Evolutionary conservation across 2,329 filamentous ascomycete genomes (phyloP), one percentile per base, ranked within the genome.

Genomic region (Diaporthe aspalathi): DNA sequence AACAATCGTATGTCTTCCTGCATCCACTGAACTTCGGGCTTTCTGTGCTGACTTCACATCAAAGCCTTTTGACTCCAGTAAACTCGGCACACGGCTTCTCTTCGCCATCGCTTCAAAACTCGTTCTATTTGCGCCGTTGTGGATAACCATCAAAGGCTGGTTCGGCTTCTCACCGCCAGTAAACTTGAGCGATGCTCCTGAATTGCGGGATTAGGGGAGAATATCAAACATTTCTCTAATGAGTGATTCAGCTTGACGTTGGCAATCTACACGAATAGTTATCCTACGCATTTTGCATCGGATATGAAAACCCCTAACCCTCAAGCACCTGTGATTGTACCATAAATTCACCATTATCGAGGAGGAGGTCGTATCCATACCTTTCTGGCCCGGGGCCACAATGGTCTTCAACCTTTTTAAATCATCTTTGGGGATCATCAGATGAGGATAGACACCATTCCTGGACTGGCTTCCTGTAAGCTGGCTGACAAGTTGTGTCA

Each of bases 11-110:
- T 16, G 35, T 60, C 12, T 60, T 38, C 12, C 7, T 20, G n/a
- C 12, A 16, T 5, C 12, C 7, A 14, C n/a, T 38, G 32, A 38
- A 9, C 12, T 5, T 22, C 3, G n/a, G 9, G 9, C 5, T 24
- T 35, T 0, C 4, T 11, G 2, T 29, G 24, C 56, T 62, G 17
- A 60, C 56, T 47, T 47, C 17, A 29, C 8, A 12, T 14, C 27
- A 47, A 12, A 62, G 56, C 56, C 56, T 32, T 62, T 47, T 29
- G 56, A 62, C 40, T 62, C 56, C 24, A 62, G 56, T 16, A 62
- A 62, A 32, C n/a, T 32, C 32, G 40, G 56, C 2, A 62, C 56
- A 5, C 56, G 56, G 2, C 45, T 62, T 45, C 8, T 62, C 9
- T 62, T 62, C 11, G 56, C 56, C 9, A 62, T 62, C 5, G 24